A percentile compares a stretch with the other conserved stretches of the same genome.
Evolutionary conservation across 176 grass and related monocot species (phyloP).

Genomic region (Zoysia pacifica): DNA sequence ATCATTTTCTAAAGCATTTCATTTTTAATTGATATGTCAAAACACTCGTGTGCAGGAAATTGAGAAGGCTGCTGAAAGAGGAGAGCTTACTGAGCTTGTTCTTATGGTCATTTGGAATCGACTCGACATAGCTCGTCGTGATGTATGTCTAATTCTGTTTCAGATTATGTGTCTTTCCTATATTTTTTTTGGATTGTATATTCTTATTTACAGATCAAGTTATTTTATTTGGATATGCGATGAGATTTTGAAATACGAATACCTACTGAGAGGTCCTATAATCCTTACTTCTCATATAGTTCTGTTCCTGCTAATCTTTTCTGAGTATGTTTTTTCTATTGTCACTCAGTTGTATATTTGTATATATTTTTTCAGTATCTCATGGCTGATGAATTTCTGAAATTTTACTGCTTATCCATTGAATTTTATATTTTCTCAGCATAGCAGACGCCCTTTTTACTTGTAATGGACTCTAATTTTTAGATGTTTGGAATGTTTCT

Average conservation of each 20-base stretch:
- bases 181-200: conserved; percentile 3
- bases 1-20: conserved; percentile 9
- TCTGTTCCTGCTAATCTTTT: conserved; percentile 1
- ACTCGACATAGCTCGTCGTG: conserved; percentile 83
- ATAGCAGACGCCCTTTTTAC: conserved; percentile 20
- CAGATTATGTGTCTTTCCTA: conserved; percentile 2
- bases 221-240: conserved; percentile 24
- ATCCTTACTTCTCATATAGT: not conserved
- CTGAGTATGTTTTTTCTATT: not conserved
- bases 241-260: not conserved
- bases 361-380: conserved; percentile 11
- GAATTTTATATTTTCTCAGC: conserved; percentile 1
- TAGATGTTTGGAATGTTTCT: conserved; percentile 27
- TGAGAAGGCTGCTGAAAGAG: conserved; percentile 89
- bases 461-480: conserved; percentile 16
- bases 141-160: conserved; percentile 64
- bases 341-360: not conserved
- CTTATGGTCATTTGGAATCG: conserved; percentile 99
- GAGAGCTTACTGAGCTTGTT: conserved; percentile 87
- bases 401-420: not conserved
- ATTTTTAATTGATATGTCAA: conserved; percentile 9
- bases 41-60: conserved; percentile 56
- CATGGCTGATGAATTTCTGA: not conserved
- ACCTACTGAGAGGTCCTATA: conserved; percentile 3
- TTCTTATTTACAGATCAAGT: not conserved